Base-by-base conservation (phyloP, 352 stramenopile genomes). In the Halophytophthora batemanensis region DNA sequence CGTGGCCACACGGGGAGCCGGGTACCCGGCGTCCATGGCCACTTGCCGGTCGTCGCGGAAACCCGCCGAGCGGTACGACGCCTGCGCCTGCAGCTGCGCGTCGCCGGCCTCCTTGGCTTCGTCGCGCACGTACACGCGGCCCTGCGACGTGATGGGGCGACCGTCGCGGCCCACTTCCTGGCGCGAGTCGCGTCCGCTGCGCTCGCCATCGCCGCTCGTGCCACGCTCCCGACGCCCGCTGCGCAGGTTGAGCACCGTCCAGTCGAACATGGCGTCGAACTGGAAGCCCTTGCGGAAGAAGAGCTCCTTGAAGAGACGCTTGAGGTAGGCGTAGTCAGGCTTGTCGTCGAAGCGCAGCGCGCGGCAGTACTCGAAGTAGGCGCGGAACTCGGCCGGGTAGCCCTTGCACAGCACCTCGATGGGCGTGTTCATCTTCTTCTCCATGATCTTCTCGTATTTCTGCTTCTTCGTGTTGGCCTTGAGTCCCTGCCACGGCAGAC, bases 201-300 rank as follows among this genome's bases (percentile, higher is more conserved):
- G 77, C 45, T 89, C 78, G 38, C 69, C 76, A 28, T 90, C 78
- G 37, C 71, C 76, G 45, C 69, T 86, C 6, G 69, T 71, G 33
- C 76, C 74, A 52, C 78, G 74, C 49, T 86, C 78, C 45, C 75
- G 73, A 62, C 78, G 76, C 14, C 76, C 78, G 47, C 71, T 85
- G 61, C 78, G 69, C 66, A 90, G 59, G 53, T 90, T 91, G 31
- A 98, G 85, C 48, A 99, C 90, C 15, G 95, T 98, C 96, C 96
- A 99, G 82, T 99, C 96, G 69, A 98, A 99, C 90, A 98, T 98
- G 53, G 97, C 97, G 66, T 99, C 96, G 64, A 98, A 98, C 74
- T 98, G 90, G 80, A 98, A 99, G 25, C 96, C 96, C 80, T 99
- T 98, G 57, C 96, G 82, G 75, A 98, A 98, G 71, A 99, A 99